Percentiles rank a stretch among this genome's conserved stretches.
Evolutionary conservation across 1,284 basidiomycete species (phyloP).

Genomic region (Leccinum subrobustum): DNA sequence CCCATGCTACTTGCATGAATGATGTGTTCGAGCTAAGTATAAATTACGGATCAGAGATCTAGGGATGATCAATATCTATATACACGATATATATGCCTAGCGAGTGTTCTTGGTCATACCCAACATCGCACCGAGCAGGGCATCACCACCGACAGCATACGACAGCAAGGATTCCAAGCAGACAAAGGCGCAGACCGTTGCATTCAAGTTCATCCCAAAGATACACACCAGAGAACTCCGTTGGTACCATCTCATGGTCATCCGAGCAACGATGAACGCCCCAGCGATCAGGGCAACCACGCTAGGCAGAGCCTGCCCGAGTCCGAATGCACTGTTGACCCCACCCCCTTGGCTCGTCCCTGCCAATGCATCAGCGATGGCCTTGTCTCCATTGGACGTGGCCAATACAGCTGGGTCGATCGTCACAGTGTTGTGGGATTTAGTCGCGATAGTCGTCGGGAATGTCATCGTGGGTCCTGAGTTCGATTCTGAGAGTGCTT

Average conservation of each 20-base stretch:
- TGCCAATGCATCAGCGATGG: slow-evolving; percentile 4
- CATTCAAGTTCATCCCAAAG: neutral
- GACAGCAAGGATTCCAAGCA: slow-evolving; percentile 16
- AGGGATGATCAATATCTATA: too few relatives aligned
- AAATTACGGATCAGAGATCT: too few relatives aligned
- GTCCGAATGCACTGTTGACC: slow-evolving; percentile 1
- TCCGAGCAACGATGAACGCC: slow-evolving; percentile 11
- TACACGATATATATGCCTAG: neutral
- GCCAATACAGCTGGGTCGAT: slow-evolving; percentile 29
- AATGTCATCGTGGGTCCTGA: slow-evolving; percentile 38
- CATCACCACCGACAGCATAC: slow-evolving; percentile 3
- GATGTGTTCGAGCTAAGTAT: too few relatives aligned
- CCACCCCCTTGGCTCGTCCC: slow-evolving; percentile 8
- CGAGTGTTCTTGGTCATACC: neutral
- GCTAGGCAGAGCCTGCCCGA: slow-evolving; percentile 11
- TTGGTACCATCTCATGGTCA: slow-evolving; percentile 3
- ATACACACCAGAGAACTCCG: neutral
- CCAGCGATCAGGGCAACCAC: slow-evolving; percentile 18
- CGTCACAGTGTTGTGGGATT: slow-evolving; percentile 31
- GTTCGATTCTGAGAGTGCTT: slow-evolving; percentile 37
- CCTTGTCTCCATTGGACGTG: slow-evolving; percentile 36
- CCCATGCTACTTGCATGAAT: neutral
- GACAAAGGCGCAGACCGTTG: slow-evolving; percentile 13
- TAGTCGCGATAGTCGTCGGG: slow-evolving; percentile 39
- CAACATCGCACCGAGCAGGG: neutral